phyloP scores from a whole-genome alignment of 495 filamentous ascomycete genomes.

The Hypoxylon rickii region DNA sequence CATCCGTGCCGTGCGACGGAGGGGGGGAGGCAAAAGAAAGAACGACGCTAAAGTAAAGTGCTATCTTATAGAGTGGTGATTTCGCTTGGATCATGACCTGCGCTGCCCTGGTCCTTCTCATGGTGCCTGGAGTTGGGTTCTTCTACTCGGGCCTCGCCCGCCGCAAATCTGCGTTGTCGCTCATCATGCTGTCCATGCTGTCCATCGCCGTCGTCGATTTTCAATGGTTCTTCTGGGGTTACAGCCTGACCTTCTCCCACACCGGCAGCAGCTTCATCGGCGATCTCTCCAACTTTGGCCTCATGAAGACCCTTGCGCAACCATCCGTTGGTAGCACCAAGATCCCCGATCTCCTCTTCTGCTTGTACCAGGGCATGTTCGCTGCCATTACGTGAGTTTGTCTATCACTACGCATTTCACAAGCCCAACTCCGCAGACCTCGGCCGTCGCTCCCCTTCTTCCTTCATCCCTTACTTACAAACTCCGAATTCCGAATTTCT shows the following conservation, averaged over 20 bases:
- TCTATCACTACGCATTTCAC: not conserved
- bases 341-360: slow-evolving; percentile 88
- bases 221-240: slow-evolving; percentile 99
- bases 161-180: slow-evolving; percentile 89
- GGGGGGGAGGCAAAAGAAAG: not conserved
- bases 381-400: slow-evolving; percentile 73
- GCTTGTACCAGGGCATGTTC: slow-evolving; percentile 91
- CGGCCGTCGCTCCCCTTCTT: no score
- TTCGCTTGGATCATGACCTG: slow-evolving; percentile 81
- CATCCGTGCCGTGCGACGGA: no score
- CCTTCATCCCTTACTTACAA: no score
- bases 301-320: slow-evolving; percentile 75
- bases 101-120: slow-evolving; percentile 81
- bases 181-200: slow-evolving; percentile 94
- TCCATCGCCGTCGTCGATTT: slow-evolving; percentile 87
- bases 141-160: slow-evolving; percentile 99
- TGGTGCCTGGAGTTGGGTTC: slow-evolving; percentile 95
- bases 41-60: slow-evolving; percentile 22
- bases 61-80: slow-evolving; percentile 66
- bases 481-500: no score
- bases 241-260: slow-evolving; percentile 88
- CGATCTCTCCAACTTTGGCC: slow-evolving; percentile 81
- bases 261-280: slow-evolving; percentile 87
- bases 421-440: no score
- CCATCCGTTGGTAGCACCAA: slow-evolving; percentile 80